A percentile compares a stretch with the other conserved stretches of the same genome.
These are phyloP conservation scores for Agastache rugosa DNA, from an alignment of 257 asterid species.

Conservation along the genomic window DNA sequence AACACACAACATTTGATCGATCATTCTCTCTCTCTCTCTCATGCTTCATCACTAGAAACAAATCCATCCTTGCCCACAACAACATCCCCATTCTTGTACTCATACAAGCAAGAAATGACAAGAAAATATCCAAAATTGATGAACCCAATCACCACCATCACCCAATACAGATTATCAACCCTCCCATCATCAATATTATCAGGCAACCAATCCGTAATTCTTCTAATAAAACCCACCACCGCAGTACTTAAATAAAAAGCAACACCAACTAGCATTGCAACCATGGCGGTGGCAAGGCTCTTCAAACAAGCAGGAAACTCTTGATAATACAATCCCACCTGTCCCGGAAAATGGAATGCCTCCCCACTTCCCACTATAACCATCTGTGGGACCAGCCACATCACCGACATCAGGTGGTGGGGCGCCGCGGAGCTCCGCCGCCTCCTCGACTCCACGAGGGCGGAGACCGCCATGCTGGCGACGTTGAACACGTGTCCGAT, in stretches of 20 bases:
- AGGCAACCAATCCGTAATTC: constrained; percentile 44
- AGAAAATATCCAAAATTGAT: constrained; percentile 42
- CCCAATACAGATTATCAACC: constrained; percentile 47
- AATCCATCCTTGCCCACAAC: neutral
- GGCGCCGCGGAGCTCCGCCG: constrained; percentile 21
- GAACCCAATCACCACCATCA: constrained; percentile 34
- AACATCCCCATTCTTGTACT: constrained; percentile 23
- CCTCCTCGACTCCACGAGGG: constrained; percentile 52
- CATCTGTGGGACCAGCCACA: constrained; percentile 63
- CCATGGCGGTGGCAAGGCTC: constrained; percentile 48
- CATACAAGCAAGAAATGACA: constrained; percentile 38
- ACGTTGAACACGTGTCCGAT: constrained; percentile 54
- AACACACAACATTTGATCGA: neutral
- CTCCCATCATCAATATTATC: constrained; percentile 43
- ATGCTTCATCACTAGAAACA: no score
- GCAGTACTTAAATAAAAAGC: constrained; percentile 36
- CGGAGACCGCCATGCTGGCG: constrained; percentile 57
- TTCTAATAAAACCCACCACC: constrained; percentile 30
- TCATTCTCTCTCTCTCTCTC: no score
- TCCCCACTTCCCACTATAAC: constrained; percentile 53
- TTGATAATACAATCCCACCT: constrained; percentile 44
- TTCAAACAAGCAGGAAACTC: constrained; percentile 47
- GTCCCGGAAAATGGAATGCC: constrained; percentile 61
- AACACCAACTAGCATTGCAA: constrained; percentile 37
- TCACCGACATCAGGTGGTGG: constrained; percentile 17